Conservation (phyloP, 345 rosid genomes). For the Gossypium raimondii region DNA sequence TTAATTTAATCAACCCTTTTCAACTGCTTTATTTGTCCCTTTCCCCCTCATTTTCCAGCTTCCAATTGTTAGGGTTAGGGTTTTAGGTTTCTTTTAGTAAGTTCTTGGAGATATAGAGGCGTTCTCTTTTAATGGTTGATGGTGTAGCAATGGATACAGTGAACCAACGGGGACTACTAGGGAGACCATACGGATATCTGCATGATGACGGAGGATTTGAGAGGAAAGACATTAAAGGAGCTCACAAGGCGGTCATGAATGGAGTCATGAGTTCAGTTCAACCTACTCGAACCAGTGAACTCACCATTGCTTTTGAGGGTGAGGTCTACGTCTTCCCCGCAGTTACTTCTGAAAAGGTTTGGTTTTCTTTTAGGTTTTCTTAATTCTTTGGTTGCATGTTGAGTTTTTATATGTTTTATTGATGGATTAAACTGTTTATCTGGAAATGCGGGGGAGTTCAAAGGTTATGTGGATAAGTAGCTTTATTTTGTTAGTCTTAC, state of each 20-base stretch:
- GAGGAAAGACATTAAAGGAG: background rate
- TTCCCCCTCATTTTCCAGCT: background rate
- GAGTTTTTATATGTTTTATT: background rate
- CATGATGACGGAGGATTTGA: conserved; percentile 6
- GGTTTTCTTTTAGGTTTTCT: background rate
- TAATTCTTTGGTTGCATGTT: background rate
- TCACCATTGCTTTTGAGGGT: conserved; percentile 43
- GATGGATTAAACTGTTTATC: background rate
- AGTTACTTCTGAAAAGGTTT: conserved; percentile 39
- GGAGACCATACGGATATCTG: conserved; percentile 11
- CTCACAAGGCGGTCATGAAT: conserved; percentile 3
- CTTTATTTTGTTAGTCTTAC: background rate
- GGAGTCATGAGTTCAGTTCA: conserved; percentile 16
- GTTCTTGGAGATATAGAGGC: background rate
- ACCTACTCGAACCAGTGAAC: conserved; percentile 37
- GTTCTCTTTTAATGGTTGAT: conserved; percentile 6
- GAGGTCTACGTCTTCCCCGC: conserved; percentile 48
- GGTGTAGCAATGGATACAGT: conserved; percentile 29
- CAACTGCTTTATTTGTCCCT: background rate
- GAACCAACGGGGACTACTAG: conserved; percentile 23
- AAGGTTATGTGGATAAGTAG: background rate
- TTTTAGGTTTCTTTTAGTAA: background rate
- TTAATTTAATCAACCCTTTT: background rate
- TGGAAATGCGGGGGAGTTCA: background rate
- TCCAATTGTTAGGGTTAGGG: conserved; percentile 11